Evolutionary conservation across 371 early-diverging fungal genomes (phyloP), one percentile per base, ranked within the genome.

Genomic region (Apophysomyces trapeziformis): DNA sequence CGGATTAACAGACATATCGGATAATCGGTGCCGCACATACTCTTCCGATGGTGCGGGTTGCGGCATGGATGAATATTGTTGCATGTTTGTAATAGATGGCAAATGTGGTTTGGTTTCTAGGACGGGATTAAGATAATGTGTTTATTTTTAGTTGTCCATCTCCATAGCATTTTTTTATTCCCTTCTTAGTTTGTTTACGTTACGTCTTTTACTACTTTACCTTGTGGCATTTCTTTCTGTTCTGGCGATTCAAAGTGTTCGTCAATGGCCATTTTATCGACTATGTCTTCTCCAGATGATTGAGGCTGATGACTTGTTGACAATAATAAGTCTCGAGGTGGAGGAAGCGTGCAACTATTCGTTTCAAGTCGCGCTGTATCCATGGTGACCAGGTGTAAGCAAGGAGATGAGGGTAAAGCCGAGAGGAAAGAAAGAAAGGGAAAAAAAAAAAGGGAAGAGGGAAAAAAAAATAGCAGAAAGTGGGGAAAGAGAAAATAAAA

Each of bases 1-100:
- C 65, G 35, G 32, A 45, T 68, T 71, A 9, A 81, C 73, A 35
- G 74, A 74, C 79, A 82, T 77, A 61, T 76, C 79, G 7, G 82
- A 82, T 73, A 82, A 68, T 11, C 82, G 63, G 50, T 79, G 79
- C 58, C 79, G 76, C 50, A 82, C 67, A 38, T 71, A 74, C 44
- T 82, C 82, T 62, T 82, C 82, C 11, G 76, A 61, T 18, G 66
- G 45, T 5, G 57, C 45, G 5, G 71, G 8, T 41, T 65, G 68
- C 41, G 77, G 68, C 13, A 67, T 60, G 4, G 75, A 65, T 26
- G 75, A 68, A 56, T 67, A 75, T 14, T 71, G 69, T 32, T 68
- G 71, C 32, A 67, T 72, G 46, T 71, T 69, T 8, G 58, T 69
- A 47, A 71, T 71, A 6, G 75, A 69, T 11, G 69, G 71, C 43